Base-by-base conservation (phyloP, 495 filamentous ascomycete species). In the Pseudevernia furfuracea region DNA sequence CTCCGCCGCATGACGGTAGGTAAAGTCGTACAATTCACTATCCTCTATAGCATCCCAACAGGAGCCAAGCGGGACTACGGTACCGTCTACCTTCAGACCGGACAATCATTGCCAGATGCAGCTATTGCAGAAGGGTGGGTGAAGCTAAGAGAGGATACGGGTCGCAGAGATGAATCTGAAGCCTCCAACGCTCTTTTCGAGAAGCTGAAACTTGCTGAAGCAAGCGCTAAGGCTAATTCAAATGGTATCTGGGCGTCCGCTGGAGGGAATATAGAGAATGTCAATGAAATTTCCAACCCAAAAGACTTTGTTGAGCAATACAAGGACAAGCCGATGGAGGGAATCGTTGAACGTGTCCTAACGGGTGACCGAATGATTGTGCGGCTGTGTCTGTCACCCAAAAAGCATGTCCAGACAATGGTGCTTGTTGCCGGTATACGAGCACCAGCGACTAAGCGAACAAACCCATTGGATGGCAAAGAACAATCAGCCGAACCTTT, bases 131-230 rank as follows among this genome's bases (percentile, higher is more conserved):
- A 93, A 68, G 95, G 95, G 59, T 96, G 90, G 90, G 79, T 89
- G 62, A 95, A 91, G 72, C 79, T 99, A 44, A 83, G 95, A 58
- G 93, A 99, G 63, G 94, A 97, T 76, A 90, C 92, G 32, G 91
- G 91, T 64, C 82, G 87, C 48, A 91, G 89, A 67, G 91, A 96
- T 58, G 89, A 96, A 36, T 83, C 87, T 0, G 88, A 92, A 55
- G 88, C 92, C 55, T 80, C 85, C 17, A 70, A 84, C 53, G 78
- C 82, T 57, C 80, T 87, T 62, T 76, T 97, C 34, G 89, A 94
- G 65, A 86, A 85, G 62, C 82, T 99, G 52, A 84, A 87, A 59
- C 79, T 76, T 12, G 75, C 92, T n/a, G 92, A 99, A 74, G 78
- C 83, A n/a, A 82, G 88, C 66, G 94, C 94, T 39, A 90, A 84